phyloP scores from a whole-genome alignment of 2,329 filamentous ascomycete species.

The Verticillium alfalfae region DNA sequence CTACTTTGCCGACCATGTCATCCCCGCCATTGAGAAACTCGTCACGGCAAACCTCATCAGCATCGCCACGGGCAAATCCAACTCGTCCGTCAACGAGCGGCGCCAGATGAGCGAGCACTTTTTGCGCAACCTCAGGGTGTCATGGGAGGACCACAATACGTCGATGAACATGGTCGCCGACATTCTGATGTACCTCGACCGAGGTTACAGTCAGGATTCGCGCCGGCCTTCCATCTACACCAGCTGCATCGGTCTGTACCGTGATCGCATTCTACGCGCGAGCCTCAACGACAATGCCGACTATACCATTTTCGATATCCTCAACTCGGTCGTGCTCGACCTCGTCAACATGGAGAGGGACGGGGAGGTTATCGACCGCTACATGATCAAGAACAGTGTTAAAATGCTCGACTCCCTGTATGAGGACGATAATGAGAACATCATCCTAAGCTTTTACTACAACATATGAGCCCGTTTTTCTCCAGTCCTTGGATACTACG shows the following conservation, averaged over 20 bases:
- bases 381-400: slow-evolving; percentile 74
- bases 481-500: slow-evolving; percentile 75
- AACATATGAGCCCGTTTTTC: slow-evolving; percentile 74
- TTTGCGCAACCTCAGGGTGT: slow-evolving; percentile 65
- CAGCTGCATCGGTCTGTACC: slow-evolving; percentile 79
- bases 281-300: slow-evolving; percentile 38
- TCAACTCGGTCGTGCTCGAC: slow-evolving; percentile 79
- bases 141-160: slow-evolving; percentile 85
- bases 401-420: slow-evolving; percentile 89
- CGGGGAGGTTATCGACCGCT: slow-evolving; percentile 81
- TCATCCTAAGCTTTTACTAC: slow-evolving; percentile 73
- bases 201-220: slow-evolving; percentile 68
- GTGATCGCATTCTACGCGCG: slow-evolving; percentile 74
- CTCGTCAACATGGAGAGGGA: slow-evolving; percentile 90
- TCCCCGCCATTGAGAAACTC: slow-evolving; percentile 63
- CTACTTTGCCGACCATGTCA: slow-evolving; percentile 74
- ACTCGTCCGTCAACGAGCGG: slow-evolving; percentile 70
- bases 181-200: slow-evolving; percentile 96
- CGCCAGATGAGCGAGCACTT: slow-evolving; percentile 79
- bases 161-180: slow-evolving; percentile 97
- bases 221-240: slow-evolving; percentile 75
- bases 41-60: slow-evolving; percentile 58
- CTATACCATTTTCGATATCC: slow-evolving; percentile 61
- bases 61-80: slow-evolving; percentile 52
- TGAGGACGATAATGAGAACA: slow-evolving; percentile 71